Evolutionary conservation across 176 grass and related monocot genomes (phyloP).

Genomic region (Chloris gayana): DNA sequence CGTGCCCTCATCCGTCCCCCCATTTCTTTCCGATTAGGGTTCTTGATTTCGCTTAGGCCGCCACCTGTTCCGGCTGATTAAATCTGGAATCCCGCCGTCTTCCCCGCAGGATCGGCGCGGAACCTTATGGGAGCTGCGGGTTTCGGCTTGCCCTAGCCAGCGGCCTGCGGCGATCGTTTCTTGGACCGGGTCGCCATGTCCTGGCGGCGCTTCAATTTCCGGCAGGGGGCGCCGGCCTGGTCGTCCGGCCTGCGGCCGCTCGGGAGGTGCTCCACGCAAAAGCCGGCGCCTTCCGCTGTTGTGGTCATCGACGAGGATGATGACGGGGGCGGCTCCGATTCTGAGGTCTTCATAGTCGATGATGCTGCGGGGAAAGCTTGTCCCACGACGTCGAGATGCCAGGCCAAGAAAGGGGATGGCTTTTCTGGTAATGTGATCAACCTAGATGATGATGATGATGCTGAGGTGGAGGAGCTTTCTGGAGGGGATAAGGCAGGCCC

Average conservation of each 20-base stretch:
- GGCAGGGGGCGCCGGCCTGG: background rate
- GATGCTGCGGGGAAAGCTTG: constrained; percentile 6
- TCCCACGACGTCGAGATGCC: constrained; percentile 1
- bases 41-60: constrained; percentile 7
- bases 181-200: constrained; percentile 31
- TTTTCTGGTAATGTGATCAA: constrained; percentile 63
- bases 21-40: constrained; percentile 41
- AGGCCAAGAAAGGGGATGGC: constrained; percentile 33
- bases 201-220: constrained; percentile 17
- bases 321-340: background rate
- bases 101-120: constrained; percentile 32
- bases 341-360: constrained; percentile 57
- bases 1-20: background rate
- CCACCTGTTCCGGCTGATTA: background rate
- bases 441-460: constrained; percentile 84
- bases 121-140: background rate
- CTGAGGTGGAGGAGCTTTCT: constrained; percentile 30
- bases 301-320: constrained; percentile 45
- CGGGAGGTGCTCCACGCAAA: constrained; percentile 7
- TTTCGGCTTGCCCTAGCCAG: constrained; percentile 15
- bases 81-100: background rate
- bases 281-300: constrained; percentile 17
- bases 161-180: background rate
- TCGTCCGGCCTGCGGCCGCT: background rate
- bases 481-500: constrained; percentile 26